Base-by-base conservation (phyloP, 352 stramenopile genomes). In the Phytophthora foliorum region DNA sequence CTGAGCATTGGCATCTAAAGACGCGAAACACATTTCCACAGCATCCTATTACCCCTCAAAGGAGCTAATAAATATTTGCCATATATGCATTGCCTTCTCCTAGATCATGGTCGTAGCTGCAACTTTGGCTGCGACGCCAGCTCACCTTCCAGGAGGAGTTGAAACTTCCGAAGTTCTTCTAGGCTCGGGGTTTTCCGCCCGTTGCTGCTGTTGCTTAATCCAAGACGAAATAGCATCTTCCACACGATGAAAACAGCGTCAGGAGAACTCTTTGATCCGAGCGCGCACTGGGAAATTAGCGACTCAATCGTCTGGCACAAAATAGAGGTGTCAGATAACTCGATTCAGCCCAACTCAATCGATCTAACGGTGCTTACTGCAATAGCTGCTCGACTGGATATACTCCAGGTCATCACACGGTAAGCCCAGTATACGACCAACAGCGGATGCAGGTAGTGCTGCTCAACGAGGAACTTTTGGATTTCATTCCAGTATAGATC, bases 401-500 rank as follows among this genome's bases (percentile, higher is more conserved):
- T 60, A 57, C 77, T 89, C 84, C 84, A 94, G 29, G 90, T 77
- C 21, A 94, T 60, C 29, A 94, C 69, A 24, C 77, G 75, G 50
- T 88, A 91, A 17, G 70, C 78, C 86, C 86, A 94, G 54, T 94
- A 91, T 3, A 83, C 58, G 17, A 86, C 62, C 16, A 94, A 52
- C 0, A 94, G 45, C 22, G 86, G 86, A 36, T 94, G 86, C 2
- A 92, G 51, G 38, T 90, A 94, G 16, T 81, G 77, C 27, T 82
- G 71, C 29, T 89, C 68, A 11, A 83, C 64, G 22, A 91, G 38
- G 34, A 86, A 89, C 24, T 81, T 78, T 60, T 94, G 86, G 45
- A 92, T 91, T 32, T 92, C 84, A 45, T 94, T 94, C 86, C 86
- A 94, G 59, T 94, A 91, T 13, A 67, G 39, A 67, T 94, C 86